Base-by-base conservation (phyloP, 139 green algal species). In the Picocystis salinarum region DNA sequence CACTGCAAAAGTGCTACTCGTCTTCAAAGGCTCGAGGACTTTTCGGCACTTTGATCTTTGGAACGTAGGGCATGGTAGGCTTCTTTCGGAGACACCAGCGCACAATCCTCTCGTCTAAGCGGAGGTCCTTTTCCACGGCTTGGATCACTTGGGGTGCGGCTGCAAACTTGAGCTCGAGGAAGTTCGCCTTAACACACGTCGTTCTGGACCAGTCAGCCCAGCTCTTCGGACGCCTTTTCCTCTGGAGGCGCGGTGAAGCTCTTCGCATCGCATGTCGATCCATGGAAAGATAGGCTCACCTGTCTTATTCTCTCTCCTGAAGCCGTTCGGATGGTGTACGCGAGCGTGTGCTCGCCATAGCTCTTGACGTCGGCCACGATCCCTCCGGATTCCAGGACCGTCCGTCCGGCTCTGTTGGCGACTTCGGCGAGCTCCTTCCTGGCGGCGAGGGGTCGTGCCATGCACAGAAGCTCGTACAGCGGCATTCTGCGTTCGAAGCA, bases 101-200 rank as follows among this genome's bases (percentile, higher is more conserved):
- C 24, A 91, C 54, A 2, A 86, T 53, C 11, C 63, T 44, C 10
- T 81, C 67, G 24, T 78, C 62, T 11, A 82, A 39, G 20, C 66
- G 53, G 19, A 91, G 59, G 20, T 64, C 52, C 30, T 70, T 59
- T 12, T 82, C 45, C 1, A 91, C 22, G 4, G 76, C 58, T 2
- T 30, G 12, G 0, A 85, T 36, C 1, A 40, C 48, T 3, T 59
- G 22, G 0, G 69, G 50, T 1, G 18, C 48, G 3, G 60, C 52
- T 1, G 67, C 53, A 42, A 91, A 89, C 27, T 68, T 66, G n/a
- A 86, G 48, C 34, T 88, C 71, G 72, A 77, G 83, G 23, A 86
- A 73, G 13, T 61, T 45, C 0, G 78, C 74, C 65, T 83, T 62
- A 23, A 44, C 22, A 26, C 2, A 42, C 2, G 6, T 7, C 9